Evolutionary conservation across 1,284 basidiomycete genomes (phyloP).

Genomic region (Cutaneotrichosporon mucoides): DNA sequence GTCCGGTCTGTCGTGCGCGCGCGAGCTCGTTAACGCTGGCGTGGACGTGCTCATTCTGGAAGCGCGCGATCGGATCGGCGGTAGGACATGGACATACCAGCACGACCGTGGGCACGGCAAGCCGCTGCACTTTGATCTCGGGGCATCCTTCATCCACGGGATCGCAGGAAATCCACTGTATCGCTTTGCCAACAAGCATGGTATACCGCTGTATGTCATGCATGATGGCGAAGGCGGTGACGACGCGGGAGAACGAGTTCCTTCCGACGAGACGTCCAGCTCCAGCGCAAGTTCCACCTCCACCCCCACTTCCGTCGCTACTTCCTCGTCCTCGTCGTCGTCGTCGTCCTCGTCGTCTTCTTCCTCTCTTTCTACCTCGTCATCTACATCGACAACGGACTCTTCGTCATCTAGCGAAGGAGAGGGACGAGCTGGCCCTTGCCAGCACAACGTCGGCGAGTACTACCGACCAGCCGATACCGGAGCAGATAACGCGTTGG

Average conservation of each 20-base stretch:
- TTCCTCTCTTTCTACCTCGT: no score
- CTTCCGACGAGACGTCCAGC: neutral
- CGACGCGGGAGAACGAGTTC: no score
- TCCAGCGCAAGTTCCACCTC: neutral
- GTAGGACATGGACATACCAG: neutral
- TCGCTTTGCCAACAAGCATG: neutral
- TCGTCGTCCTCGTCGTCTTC: no score
- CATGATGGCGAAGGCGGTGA: neutral
- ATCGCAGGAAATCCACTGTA: neutral
- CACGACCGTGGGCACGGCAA: neutral
- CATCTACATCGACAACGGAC: no score
- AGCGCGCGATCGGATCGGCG: neutral
- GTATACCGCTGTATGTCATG: neutral
- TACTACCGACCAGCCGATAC: no score
- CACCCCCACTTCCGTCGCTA: no score
- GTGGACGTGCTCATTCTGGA: slow-evolving; percentile 1
- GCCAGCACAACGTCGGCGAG: no score
- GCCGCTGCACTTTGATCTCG: neutral
- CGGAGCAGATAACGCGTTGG: no score
- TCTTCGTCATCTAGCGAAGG: no score
- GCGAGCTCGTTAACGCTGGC: neutral
- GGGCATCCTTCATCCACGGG: neutral
- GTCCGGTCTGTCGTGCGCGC: neutral
- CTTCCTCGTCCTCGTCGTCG: no score
- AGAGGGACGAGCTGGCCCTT: no score